Conservation (phyloP, 1,284 basidiomycete genomes). For the Cryptococcus sp. region DNA sequence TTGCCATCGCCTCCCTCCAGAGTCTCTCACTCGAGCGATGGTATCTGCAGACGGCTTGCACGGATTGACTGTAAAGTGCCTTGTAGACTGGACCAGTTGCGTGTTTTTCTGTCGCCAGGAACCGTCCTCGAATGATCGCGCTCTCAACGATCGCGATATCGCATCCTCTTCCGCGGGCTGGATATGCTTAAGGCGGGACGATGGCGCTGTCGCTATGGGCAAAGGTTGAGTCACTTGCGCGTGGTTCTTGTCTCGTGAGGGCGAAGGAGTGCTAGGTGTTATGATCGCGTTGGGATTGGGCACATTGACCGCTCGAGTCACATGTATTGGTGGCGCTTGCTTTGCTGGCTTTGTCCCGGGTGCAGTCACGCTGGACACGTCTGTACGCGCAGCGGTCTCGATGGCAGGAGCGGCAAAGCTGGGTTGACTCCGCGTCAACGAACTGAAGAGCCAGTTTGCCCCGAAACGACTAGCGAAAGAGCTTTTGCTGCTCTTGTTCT, state of each 20-base stretch:
- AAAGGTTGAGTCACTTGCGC: slow-evolving; percentile 36
- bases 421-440: slow-evolving; percentile 38
- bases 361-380: slow-evolving; percentile 29
- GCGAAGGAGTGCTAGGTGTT: slow-evolving; percentile 33
- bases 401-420: slow-evolving; percentile 40
- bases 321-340: slow-evolving; percentile 33
- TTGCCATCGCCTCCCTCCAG: slow-evolving; percentile 80
- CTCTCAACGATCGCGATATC: slow-evolving; percentile 20
- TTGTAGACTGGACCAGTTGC: slow-evolving; percentile 21
- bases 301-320: slow-evolving; percentile 13
- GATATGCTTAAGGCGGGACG: slow-evolving; percentile 4
- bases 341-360: slow-evolving; percentile 24
- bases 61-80: slow-evolving; percentile 50
- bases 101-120: slow-evolving; percentile 43
- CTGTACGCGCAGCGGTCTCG: slow-evolving; percentile 37
- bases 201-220: slow-evolving; percentile 32
- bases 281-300: slow-evolving; percentile 32
- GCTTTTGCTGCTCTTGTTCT: slow-evolving; percentile 41
- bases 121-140: slow-evolving; percentile 34
- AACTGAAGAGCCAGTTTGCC: slow-evolving; percentile 44
- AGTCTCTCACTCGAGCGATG: slow-evolving; percentile 17
- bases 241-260: slow-evolving; percentile 19
- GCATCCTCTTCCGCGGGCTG: slow-evolving; percentile 31
- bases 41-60: slow-evolving; percentile 42
- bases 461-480: slow-evolving; percentile 44